Percentiles rank a stretch among this genome's conserved stretches.
Evolutionary conservation across 345 rosid genomes (phyloP).

Genomic region (Lumnitzera racemosa): DNA sequence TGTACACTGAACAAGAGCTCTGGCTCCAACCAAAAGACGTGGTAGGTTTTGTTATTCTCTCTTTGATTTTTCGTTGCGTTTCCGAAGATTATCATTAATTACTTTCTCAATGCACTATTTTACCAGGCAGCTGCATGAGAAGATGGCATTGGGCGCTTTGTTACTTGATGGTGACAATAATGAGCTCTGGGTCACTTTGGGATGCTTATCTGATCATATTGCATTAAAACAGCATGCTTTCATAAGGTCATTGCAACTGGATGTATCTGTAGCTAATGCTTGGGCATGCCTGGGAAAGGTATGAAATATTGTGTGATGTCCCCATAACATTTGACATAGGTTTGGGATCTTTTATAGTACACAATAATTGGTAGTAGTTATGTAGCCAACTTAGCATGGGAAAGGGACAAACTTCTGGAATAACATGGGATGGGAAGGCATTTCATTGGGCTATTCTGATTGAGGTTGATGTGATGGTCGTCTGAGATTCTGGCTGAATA

Average conservation of each 20-base stretch:
- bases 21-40: constrained; percentile 26
- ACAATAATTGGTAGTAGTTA: no score
- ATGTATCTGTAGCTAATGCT: constrained; percentile 72
- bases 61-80: constrained; percentile 11
- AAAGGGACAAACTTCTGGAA: no score
- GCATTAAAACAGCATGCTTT: constrained; percentile 83
- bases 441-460: no score
- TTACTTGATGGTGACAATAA: constrained; percentile 70
- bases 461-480: no score
- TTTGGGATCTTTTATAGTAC: no score
- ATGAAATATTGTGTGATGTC: constrained; percentile 7
- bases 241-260: constrained; percentile 85
- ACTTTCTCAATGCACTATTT: constrained; percentile 17
- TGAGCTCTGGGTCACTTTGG: constrained; percentile 85
- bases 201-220: constrained; percentile 57
- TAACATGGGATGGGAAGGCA: no score
- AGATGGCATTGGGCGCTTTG: constrained; percentile 87
- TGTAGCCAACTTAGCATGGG: no score
- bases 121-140: constrained; percentile 84
- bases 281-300: constrained; percentile 98
- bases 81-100: constrained; percentile 15
- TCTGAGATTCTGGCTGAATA: no score
- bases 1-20: constrained; percentile 32
- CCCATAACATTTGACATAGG: no score
- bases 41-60: constrained; percentile 28